Evolutionary conservation across 352 stramenopile genomes (phyloP), one percentile per base, ranked within the genome.

Genomic region (Globisporangium nodosum): DNA sequence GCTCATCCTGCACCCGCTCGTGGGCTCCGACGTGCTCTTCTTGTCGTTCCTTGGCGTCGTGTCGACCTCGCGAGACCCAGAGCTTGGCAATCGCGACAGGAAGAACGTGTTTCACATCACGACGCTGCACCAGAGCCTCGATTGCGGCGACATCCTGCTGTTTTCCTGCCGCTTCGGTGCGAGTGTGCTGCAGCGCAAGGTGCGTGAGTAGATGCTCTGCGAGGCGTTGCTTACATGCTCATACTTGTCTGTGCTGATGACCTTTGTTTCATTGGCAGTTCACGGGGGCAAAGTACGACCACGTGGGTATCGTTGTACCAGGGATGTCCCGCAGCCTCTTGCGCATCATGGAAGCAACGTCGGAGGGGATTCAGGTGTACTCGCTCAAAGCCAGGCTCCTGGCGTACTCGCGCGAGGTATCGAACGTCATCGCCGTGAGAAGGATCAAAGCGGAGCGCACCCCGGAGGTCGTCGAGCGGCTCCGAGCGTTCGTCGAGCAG

Each of bases 101-200:
- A 90, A 87, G 46, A 79, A 68, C 35, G 76, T 92, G 49, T 68
- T 92, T 3, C 82, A 92, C 40, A 74, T 94, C 33, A 89, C 81
- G 20, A 81, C 82, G 13, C 60, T 94, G 21, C 79, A 94, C 47
- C 63, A 87, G n/a, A 85, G 72, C 35, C 63, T 92, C 46, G 54
- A 70, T 39, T 86, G 70, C 46, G 85, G 85, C 27, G 85, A 92
- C 46, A 87, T 94, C n/a, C 52, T 94, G 16, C 49, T 94, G 18
- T 92, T 94, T 56, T 92, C 82, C 18, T 90, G 77, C 52, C 69
- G 74, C 39, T 94, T 94, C 66, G 79, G 82, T 6, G 79, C 79
- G 0, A 92, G 82, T 46, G 76, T 88, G 50, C 63, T 92, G 16
- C 82, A 92, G 58, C 82, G 85, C 21, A 92, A 86, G 79, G 78